phyloP scores from a whole-genome alignment of 2,329 filamentous ascomycete species.

The Calonectria pseudoturangicola region DNA sequence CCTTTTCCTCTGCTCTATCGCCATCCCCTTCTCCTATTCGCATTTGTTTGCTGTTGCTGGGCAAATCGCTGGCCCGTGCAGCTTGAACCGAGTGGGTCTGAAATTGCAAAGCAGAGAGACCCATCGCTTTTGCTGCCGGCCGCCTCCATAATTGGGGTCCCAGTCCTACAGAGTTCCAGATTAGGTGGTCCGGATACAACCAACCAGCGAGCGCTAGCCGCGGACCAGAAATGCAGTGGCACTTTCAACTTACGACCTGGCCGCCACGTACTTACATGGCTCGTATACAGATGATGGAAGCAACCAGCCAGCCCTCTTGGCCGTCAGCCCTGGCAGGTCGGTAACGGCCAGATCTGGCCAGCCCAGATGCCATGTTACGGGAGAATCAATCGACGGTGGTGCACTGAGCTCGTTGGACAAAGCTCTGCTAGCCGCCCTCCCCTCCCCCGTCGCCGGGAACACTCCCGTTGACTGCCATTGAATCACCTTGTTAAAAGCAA shows the following conservation, averaged over 20 bases:
- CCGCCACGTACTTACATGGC: slow-evolving; percentile 28
- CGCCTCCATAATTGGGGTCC: slow-evolving; percentile 42
- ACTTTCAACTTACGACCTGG: slow-evolving; percentile 31
- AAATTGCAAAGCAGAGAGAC: slow-evolving; percentile 53
- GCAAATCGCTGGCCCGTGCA: slow-evolving; percentile 56
- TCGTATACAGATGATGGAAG: slow-evolving; percentile 11
- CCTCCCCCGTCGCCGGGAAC: slow-evolving; percentile 9
- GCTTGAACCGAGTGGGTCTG: slow-evolving; percentile 58
- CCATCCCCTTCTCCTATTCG: slow-evolving; percentile 24
- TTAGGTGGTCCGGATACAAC: slow-evolving; percentile 18
- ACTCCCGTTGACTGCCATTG: slow-evolving; percentile 23
- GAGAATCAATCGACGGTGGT: slow-evolving; percentile 8
- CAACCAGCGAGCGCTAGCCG: slow-evolving; percentile 30
- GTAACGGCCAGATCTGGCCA: slow-evolving; percentile 1
- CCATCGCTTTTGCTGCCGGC: slow-evolving; percentile 48
- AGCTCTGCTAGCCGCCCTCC: slow-evolving; percentile 19
- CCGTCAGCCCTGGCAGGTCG: background rate
- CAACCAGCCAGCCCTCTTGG: background rate
- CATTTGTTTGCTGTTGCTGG: slow-evolving; percentile 51
- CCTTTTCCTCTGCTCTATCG: background rate
- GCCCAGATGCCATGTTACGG: slow-evolving; percentile 1
- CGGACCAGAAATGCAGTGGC: slow-evolving; percentile 27
- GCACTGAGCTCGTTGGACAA: slow-evolving; percentile 10
- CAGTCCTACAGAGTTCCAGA: slow-evolving; percentile 47
- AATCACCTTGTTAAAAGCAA: slow-evolving; percentile 27